A percentile compares a stretch with the other conserved stretches of the same genome.
These are phyloP conservation scores for Recurvomyces mirabilis DNA, from an alignment of 495 filamentous ascomycete species.

Conservation along the genomic window DNA sequence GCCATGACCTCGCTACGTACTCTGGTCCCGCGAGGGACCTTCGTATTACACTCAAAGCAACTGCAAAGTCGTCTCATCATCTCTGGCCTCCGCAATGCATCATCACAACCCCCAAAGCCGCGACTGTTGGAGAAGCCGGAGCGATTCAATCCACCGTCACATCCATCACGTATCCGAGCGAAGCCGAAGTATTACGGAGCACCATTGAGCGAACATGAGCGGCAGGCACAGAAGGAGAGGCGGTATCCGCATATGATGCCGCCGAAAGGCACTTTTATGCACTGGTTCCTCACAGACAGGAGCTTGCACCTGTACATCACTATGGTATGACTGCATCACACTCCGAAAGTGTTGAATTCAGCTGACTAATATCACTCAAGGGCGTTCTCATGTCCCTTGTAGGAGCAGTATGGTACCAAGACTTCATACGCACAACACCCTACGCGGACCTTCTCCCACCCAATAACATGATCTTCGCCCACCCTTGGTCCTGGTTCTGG, in stretches of 20 bases:
- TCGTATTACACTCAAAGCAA: constrained; percentile 14
- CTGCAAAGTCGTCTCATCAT: constrained; percentile 11
- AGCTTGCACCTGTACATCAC: constrained; percentile 69
- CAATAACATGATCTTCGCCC: constrained; percentile 43
- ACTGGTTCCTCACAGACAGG: constrained; percentile 61
- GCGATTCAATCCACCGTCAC: constrained; percentile 77
- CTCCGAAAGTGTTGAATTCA: not conserved
- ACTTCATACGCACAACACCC: constrained; percentile 59
- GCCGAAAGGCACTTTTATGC: constrained; percentile 58
- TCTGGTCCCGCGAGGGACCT: constrained; percentile 1
- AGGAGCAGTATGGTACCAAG: constrained; percentile 52
- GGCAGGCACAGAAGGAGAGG: constrained; percentile 47
- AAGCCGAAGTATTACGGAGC: constrained; percentile 53
- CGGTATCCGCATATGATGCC: constrained; percentile 77
- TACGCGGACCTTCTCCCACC: constrained; percentile 63
- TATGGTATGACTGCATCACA: constrained; percentile 42
- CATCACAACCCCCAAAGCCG: constrained; percentile 35
- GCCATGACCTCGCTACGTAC: constrained; percentile 14
- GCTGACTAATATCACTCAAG: constrained; percentile 30
- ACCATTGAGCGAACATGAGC: constrained; percentile 39
- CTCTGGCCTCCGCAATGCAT: constrained; percentile 13
- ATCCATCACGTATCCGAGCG: constrained; percentile 49
- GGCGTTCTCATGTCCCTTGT: constrained; percentile 57
- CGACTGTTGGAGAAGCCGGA: constrained; percentile 65
- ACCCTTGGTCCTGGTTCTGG: constrained; percentile 50